Evolutionary conservation across 1,284 basidiomycete species (phyloP).

Genomic region (Cutaneotrichosporon dermatis): DNA sequence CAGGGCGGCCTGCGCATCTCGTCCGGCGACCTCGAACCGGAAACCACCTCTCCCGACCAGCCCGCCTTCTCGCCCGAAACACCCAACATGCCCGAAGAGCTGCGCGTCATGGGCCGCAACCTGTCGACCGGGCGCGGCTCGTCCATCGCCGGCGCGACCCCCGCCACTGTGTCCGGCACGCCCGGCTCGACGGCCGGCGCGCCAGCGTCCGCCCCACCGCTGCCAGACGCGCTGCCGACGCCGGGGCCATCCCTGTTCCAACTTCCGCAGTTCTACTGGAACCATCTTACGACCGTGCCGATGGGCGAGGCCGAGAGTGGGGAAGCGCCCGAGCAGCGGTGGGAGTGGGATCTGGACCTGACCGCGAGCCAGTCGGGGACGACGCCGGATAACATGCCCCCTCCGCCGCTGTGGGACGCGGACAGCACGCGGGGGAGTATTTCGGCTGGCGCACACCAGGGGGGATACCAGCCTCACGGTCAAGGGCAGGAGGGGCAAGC

Average conservation of each 20-base stretch:
- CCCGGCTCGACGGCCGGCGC: not conserved
- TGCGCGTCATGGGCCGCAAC: slow-evolving; percentile 23
- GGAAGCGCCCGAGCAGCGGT: not conserved
- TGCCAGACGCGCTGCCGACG: not conserved
- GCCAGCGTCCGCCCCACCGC: not conserved
- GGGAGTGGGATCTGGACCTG: slow-evolving; percentile 12
- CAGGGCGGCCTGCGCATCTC: slow-evolving; percentile 33
- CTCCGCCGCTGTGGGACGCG: not conserved
- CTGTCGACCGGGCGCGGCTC: slow-evolving; percentile 2
- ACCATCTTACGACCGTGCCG: slow-evolving; percentile 23
- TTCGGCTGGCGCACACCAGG: no score
- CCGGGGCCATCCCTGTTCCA: slow-evolving; percentile 24
- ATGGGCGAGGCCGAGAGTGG: not conserved
- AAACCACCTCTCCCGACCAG: slow-evolving; percentile 2
- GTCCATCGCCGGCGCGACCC: not conserved
- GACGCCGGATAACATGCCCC: not conserved
- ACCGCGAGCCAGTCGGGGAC: not conserved
- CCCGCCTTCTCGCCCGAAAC: not conserved
- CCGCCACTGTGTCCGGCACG: not conserved
- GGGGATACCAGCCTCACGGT: no score
- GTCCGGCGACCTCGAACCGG: slow-evolving; percentile 8
- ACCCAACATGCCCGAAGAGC: slow-evolving; percentile 14
- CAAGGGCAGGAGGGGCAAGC: no score
- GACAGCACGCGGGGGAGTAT: not conserved
- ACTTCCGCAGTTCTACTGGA: slow-evolving; percentile 40